These are phyloP conservation scores for Limnomonas spitsbergensis DNA, from an alignment of 139 green algal species.

Conservation along the genomic window DNA sequence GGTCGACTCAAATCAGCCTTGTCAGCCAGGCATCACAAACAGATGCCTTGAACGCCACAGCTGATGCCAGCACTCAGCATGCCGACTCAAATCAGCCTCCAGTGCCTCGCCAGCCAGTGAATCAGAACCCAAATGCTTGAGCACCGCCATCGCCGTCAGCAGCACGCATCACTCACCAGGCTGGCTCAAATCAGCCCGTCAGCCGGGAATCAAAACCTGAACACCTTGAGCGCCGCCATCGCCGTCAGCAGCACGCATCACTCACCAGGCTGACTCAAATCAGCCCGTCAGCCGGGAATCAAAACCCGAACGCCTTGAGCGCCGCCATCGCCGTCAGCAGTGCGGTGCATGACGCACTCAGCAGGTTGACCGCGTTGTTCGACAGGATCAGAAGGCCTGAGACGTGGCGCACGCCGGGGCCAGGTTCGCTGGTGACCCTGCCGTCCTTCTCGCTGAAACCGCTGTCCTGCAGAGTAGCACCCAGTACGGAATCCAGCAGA, in stretches of 20 bases:
- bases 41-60: too few species aligned
- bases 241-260: constrained; percentile 26
- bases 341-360: constrained; percentile 26
- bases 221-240: constrained; percentile 32
- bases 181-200: too few species aligned
- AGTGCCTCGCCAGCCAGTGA: too few species aligned
- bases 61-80: too few species aligned
- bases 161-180: too few species aligned
- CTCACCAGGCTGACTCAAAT: too few species aligned
- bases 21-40: too few species aligned
- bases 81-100: too few species aligned
- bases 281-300: too few species aligned
- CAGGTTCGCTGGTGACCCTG: constrained; percentile 49
- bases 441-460: constrained; percentile 50
- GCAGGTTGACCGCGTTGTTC: constrained; percentile 55
- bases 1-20: too few species aligned
- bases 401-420: constrained; percentile 55
- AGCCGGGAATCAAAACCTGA: constrained; percentile 26
- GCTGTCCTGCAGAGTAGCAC: constrained; percentile 88
- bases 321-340: constrained; percentile 34
- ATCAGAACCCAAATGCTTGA: too few species aligned
- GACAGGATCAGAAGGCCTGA: constrained; percentile 37
- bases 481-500: constrained; percentile 88
- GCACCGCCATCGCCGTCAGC: too few species aligned
- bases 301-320: constrained; percentile 33